Evolutionary conservation across 495 filamentous ascomycete genomes (phyloP), one percentile per base, ranked within the genome.

Genomic region (Neurospora pannonica): DNA sequence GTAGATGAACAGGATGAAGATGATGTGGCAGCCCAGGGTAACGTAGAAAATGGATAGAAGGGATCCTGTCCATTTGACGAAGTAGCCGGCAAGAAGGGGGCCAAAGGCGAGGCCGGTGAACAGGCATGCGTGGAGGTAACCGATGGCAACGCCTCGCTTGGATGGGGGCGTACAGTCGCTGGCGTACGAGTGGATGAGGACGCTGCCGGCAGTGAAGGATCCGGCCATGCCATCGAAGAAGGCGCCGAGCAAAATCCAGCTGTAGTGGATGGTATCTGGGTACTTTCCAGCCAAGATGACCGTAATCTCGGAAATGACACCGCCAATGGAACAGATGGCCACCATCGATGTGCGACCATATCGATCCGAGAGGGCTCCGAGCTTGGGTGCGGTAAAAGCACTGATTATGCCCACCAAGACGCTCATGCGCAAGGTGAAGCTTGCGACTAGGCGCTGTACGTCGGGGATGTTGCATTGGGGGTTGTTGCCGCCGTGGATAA

Each of bases 81-180:
- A 77, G 74, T 91, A 89, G 9, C 92, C 96, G 4, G 93, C 92
- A 10, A 96, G 75, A 17, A 94, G 84, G 2, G 96, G 96, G 0
- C 96, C 96, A 15, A 92, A 74, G 5, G 96, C 95, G 69, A 98
- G 90, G 36, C 96, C 96, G 10, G 88, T 86, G 78, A 97, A 99
- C 19, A 99, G 85, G 77, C 90, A 91, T 17, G 93, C 94, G 77
- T 98, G 94, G 74, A 97, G 92, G 76, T 93, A 93, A 4, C 92
- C 94, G 81, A 99, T 97, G 31, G 90, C 89, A n/a, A 96, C 91
- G 69, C 91, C 93, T 24, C 96, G 89, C 74, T 88, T 88, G 37
- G 90, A 89, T 0, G 93, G 92, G 19, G 90, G 84, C 15, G 96
- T 95, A 82, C 94, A 97, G 79, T 99, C 96, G 48, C 93, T 88